These are phyloP conservation scores for Zizania palustris DNA, from an alignment of 202 grass and related monocot genomes.

Conservation along the genomic window DNA sequence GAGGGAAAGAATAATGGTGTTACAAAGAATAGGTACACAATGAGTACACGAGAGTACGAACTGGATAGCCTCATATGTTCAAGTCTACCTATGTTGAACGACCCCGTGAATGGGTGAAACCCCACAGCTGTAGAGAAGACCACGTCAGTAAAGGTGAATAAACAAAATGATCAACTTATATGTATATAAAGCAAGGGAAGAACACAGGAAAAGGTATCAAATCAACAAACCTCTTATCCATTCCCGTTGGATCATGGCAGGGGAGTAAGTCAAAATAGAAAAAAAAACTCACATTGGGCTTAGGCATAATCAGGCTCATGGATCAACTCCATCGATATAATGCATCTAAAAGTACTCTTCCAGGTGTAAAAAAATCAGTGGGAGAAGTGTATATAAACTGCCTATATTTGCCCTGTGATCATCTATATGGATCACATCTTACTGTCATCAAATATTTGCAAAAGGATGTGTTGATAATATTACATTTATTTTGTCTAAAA, in stretches of 20 bases:
- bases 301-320: too few relatives aligned
- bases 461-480: not conserved
- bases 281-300: too few relatives aligned
- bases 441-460: not conserved
- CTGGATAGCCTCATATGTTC: not conserved
- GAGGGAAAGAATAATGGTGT: not conserved
- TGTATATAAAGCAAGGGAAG: not conserved
- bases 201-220: not conserved
- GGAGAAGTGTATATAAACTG: not conserved
- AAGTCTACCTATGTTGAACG: conserved; percentile 38
- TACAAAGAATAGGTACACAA: not conserved
- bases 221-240: too few relatives aligned
- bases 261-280: too few relatives aligned
- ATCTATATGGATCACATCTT: not conserved
- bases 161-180: not conserved
- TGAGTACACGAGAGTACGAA: not conserved
- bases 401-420: not conserved
- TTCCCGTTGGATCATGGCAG: too few relatives aligned
- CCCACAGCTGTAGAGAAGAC: conserved; percentile 70
- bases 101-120: conserved; percentile 67
- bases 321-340: not conserved
- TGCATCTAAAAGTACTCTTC: not conserved
- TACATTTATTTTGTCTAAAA: too few relatives aligned
- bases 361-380: not conserved
- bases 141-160: not conserved